phyloP scores from a whole-genome alignment of 1,139 yeast species.

The Debaryomyces robertsiae region DNA sequence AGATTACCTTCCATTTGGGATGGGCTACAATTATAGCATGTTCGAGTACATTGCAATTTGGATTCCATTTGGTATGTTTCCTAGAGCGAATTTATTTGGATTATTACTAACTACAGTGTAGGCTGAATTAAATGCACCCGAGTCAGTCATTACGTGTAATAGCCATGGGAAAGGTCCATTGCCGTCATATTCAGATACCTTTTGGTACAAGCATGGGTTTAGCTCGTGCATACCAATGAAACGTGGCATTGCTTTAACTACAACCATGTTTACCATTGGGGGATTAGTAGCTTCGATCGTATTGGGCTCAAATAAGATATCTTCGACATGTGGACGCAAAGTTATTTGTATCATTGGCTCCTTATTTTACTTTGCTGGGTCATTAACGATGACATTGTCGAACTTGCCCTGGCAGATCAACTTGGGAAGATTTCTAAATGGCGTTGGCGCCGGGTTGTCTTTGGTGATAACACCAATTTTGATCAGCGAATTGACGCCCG shows the following conservation, averaged over 20 bases:
- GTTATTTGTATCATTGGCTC: slow-evolving; percentile 29
- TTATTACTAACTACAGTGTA: neutral
- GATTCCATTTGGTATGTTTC: slow-evolving; percentile 62
- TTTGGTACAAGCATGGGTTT: slow-evolving; percentile 30
- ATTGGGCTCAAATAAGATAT: slow-evolving; percentile 32
- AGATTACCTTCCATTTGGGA: slow-evolving; percentile 31
- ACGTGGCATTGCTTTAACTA: slow-evolving; percentile 28
- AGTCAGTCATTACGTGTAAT: slow-evolving; percentile 56
- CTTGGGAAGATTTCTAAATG: slow-evolving; percentile 35
- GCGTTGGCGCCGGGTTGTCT: slow-evolving; percentile 43
- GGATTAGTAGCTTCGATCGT: slow-evolving; percentile 37
- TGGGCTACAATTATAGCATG: slow-evolving; percentile 55
- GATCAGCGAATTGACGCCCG: slow-evolving; percentile 41
- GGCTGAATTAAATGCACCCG: slow-evolving; percentile 86
- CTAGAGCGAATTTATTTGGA: neutral
- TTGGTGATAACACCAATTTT: slow-evolving; percentile 42
- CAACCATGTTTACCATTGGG: slow-evolving; percentile 42
- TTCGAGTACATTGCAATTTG: slow-evolving; percentile 80
- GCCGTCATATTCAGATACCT: slow-evolving; percentile 26
- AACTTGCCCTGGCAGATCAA: slow-evolving; percentile 22
- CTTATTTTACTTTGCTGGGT: slow-evolving; percentile 28
- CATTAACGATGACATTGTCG: slow-evolving; percentile 29
- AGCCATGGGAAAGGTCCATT: slow-evolving; percentile 25
- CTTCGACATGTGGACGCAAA: slow-evolving; percentile 30
- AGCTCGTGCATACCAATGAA: slow-evolving; percentile 35